Conservation (phyloP, 2,329 filamentous ascomycete genomes). For the Aureobasidium sp. region DNA sequence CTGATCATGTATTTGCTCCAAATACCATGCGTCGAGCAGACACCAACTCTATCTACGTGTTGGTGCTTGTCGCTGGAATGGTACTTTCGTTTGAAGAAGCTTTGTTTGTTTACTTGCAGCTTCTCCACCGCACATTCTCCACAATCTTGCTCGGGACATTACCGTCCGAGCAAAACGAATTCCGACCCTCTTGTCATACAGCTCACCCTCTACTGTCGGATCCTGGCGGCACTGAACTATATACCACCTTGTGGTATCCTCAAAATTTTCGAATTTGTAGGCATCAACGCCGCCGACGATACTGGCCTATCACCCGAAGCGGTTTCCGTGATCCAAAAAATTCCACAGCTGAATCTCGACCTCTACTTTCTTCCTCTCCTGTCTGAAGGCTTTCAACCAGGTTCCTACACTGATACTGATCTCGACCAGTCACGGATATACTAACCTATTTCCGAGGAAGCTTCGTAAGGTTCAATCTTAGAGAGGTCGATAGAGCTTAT, state of each 20-base stretch:
- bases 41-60: too few relatives aligned
- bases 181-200: too few relatives aligned
- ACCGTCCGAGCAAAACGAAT: too few relatives aligned
- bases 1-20: too few relatives aligned
- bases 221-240: neutral
- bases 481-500: neutral
- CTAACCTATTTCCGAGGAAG: neutral
- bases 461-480: neutral
- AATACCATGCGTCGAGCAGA: too few relatives aligned
- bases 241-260: slow-evolving; percentile 1
- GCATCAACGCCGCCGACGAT: neutral
- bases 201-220: too few relatives aligned
- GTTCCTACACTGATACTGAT: neutral
- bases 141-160: too few relatives aligned
- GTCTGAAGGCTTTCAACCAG: neutral
- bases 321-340: neutral
- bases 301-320: neutral
- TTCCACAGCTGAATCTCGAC: neutral
- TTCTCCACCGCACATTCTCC: too few relatives aligned
- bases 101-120: too few relatives aligned
- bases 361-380: neutral
- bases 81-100: too few relatives aligned
- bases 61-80: too few relatives aligned
- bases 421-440: slow-evolving; percentile 16
- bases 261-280: too few relatives aligned